Base-by-base conservation (phyloP, 75 land plant genomes). In the Pinus tabuliformis region DNA sequence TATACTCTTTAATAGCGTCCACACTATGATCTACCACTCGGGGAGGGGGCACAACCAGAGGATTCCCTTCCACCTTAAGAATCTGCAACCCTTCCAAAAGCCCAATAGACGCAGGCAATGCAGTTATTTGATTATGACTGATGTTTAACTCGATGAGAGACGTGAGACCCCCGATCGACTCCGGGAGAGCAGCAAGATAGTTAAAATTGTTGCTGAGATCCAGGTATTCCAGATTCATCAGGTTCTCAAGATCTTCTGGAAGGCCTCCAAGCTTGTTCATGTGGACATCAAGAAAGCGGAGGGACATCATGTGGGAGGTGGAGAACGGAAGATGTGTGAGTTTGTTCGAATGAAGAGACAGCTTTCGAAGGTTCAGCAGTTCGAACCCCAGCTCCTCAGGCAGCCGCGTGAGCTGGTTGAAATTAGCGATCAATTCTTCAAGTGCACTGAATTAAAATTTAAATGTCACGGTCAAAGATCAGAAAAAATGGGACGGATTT, bases 51-150 rank as follows among this genome's bases (percentile, higher is more conserved):
- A 73, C 77, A 22, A 89, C 80, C 3, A 94, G 85, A 0, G 95
- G 97, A 71, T 92, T 92, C 11, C 92, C 96, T 24, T 90, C 95
- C 6, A 90, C 83, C 62, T 78, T 75, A n/a, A 94, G 86, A 72
- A 75, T 81, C 59, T 85, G 82, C 42, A 94, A 78, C 80, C 79
- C 92, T 42, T 72, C 79, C 37, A 94, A 75, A 62, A 89, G 89
- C 12, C 91, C 96, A 8, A 95, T 73, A 22, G 96, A 91, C 72
- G 81, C 72, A 18, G 96, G 96, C 12, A 95, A 65, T 16, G 16
- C 57, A 24, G 64, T 66, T 37, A 95, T 85, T 39, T 65, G 85
- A 77, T 95, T 95, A 81, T 88, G 90, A 59, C 91, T 85, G 11
- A 82, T 75, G 73, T 91, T 89, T 11, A 89, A 80, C 56, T 85